Evolutionary conservation across 345 rosid genomes (phyloP), one percentile per base, ranked within the genome.

Genomic region (Arabis hirsuta): DNA sequence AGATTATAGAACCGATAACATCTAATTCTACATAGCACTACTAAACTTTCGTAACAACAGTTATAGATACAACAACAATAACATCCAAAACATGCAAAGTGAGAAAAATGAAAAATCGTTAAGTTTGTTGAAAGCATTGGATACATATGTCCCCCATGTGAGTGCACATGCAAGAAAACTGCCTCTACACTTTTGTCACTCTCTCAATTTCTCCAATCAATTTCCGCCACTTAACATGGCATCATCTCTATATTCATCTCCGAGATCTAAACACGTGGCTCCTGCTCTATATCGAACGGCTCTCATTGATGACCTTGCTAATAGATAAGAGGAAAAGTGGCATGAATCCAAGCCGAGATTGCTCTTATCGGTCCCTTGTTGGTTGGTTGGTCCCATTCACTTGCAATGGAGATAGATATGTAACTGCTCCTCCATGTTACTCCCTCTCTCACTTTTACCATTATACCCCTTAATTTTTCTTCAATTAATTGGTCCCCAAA

Each of bases 101-200:
- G 20, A 62, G 41, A 34, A 34, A 65, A 39, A 42, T 47, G 13
- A 53, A 51, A 65, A 39, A 42, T 47, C 66, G 77, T 65, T 56
- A 65, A 24, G 66, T 73, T 65, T 41, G 66, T 73, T 57, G 77
- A 56, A 73, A 73, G 72, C 38, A 56, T 12, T 56, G 57, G 66
- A 65, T 56, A 55, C 16, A 46, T 45, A 46, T 39, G 62, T 63
- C 44, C 34, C 46, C 60, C 73, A 73, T 74, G 78, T 58, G 78
- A 73, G 61, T 74, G 78, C 73, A 66, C 78, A 74, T 74, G 72
- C 47, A 66, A 58, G 67, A 58, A 73, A 73, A 65, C 72, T 73
- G 58, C 72, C 38, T 55, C 48, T 47, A 16, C 66, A 6, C 16
- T 65, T 73, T 73, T 65, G 66, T 65, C 67, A 1, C 39, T 65